Evolutionary conservation across 148 eudicot species (phyloP).

Genomic region (Euryodendron excelsum): DNA sequence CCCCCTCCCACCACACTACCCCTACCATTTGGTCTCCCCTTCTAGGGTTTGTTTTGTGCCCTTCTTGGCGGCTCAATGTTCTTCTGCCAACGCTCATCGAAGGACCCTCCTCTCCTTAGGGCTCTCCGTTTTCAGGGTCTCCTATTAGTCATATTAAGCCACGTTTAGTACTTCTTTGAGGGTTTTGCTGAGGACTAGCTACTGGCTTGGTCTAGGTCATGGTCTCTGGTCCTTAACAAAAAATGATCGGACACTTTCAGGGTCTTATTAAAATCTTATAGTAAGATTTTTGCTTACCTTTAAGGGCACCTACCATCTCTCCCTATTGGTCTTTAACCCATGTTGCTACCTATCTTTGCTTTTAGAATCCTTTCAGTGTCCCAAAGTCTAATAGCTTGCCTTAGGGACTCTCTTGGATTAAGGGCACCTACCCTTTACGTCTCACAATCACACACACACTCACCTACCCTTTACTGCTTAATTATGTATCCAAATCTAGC

Average conservation of each 20-base stretch:
- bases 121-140: neutral
- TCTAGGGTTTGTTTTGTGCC: neutral
- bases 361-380: neutral
- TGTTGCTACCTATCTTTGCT: neutral
- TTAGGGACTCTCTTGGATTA: neutral
- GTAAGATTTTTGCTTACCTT: neutral
- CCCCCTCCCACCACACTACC: neutral
- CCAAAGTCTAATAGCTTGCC: slow-evolving; percentile 1
- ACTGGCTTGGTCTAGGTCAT: too few species aligned
- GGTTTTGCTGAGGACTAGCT: too few species aligned
- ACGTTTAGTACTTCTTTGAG: too few species aligned
- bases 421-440: neutral
- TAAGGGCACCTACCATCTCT: neutral
- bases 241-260: too few species aligned
- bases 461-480: too few species aligned
- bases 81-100: too few species aligned
- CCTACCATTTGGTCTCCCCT: neutral
- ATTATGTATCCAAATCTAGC: neutral
- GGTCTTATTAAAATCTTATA: too few species aligned
- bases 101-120: too few species aligned
- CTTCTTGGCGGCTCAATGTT: neutral
- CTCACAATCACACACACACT: too few species aligned
- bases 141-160: too few species aligned
- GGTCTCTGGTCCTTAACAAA: too few species aligned
- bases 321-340: neutral